Base-by-base conservation (phyloP, 2,329 filamentous ascomycete species). In the Ascochyta pisi region DNA sequence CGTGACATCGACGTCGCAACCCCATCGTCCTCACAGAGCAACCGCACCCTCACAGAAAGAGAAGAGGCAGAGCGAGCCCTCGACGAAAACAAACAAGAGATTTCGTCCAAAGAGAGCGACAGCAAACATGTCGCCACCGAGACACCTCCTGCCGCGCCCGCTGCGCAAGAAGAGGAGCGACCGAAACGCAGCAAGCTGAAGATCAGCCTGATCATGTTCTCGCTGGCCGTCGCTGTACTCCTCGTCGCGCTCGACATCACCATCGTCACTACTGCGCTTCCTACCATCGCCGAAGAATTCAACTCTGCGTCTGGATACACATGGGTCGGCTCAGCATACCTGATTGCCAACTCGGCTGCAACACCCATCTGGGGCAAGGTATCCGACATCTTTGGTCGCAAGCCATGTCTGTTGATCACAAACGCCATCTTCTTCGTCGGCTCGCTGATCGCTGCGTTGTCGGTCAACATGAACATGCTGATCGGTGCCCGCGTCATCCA, bases 381-480 rank as follows among this genome's bases (percentile, higher is more conserved):
- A 22, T 85, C 83, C 40, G 87, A 89, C 76, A 89, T 89, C 54
- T 89, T 84, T 75, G 87, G 87, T 2, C 79, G 87, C 37, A 90
- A 89, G 64, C 82, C 82, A 12, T 81, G 87, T 44, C 75, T 89
- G 27, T 75, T 89, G 13, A 63, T 82, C 3, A 85, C 85, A 16
- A 87, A 87, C 55, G 73, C 81, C 16, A 75, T 87, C 23, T 90
- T 89, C 76, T 81, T 89, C 50, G 71, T 86, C 15, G 86, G 85
- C 23, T 86, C 84, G 31, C 72, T 88, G 49, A 77, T 89, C n/a
- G 84, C 84, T 35, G 86, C 81, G 1, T 65, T 87, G 24, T 78
- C 84, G 7, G 78, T 79, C 51, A 85, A 80, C 59, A 84, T 89
- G 63, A 77, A 81, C 26, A 87, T 89, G 83, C 78, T 89, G 33